phyloP scores from a whole-genome alignment of 805 yeast species.

The Teunomyces aglyptinius region DNA sequence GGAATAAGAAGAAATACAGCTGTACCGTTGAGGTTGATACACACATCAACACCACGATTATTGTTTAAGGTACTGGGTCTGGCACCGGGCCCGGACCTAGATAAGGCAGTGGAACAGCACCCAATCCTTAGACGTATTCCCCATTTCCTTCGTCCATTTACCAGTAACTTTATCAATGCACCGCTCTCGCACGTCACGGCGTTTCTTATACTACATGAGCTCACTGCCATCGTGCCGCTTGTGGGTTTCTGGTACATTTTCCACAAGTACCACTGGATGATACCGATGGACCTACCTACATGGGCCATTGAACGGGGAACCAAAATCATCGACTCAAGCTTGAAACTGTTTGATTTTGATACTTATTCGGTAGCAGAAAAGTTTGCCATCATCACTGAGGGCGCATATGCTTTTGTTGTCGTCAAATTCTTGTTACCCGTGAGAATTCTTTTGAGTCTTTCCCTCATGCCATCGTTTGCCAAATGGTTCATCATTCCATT shows the following conservation, averaged over 20 bases:
- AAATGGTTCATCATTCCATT: slow-evolving; percentile 49
- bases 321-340: slow-evolving; percentile 52
- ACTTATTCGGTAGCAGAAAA: slow-evolving; percentile 47
- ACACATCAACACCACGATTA: neutral
- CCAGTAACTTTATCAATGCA: slow-evolving; percentile 48
- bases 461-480: slow-evolving; percentile 60
- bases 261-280: slow-evolving; percentile 50
- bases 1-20: neutral
- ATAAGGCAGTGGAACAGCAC: slow-evolving; percentile 6
- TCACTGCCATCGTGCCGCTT: slow-evolving; percentile 72
- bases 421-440: slow-evolving; percentile 61
- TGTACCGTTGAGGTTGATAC: neutral
- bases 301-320: slow-evolving; percentile 62
- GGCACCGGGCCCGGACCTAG: neutral
- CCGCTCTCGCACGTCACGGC: slow-evolving; percentile 63
- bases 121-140: slow-evolving; percentile 47
- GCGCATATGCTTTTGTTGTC: slow-evolving; percentile 71
- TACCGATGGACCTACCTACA: slow-evolving; percentile 56
- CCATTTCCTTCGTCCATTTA: slow-evolving; percentile 47
- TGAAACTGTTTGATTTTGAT: slow-evolving; percentile 35
- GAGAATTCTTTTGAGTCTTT: slow-evolving; percentile 49
- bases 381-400: slow-evolving; percentile 58
- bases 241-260: slow-evolving; percentile 65
- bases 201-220: slow-evolving; percentile 67
- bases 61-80: neutral